phyloP scores from a whole-genome alignment of 257 asterid genomes.

The Phtheirospermum japonicum region DNA sequence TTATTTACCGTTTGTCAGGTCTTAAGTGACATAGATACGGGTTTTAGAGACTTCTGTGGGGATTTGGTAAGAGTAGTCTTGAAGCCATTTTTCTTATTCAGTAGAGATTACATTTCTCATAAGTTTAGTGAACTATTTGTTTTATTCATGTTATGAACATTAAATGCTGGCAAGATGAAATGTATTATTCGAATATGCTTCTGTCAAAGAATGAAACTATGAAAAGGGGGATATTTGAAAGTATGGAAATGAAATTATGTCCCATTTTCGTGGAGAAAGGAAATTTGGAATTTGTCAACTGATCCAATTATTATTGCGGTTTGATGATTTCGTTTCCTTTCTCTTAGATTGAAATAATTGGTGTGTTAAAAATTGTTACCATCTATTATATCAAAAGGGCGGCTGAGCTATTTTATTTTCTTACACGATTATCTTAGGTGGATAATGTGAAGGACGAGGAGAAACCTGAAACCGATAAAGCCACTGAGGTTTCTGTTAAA shows the following conservation, averaged over 20 bases:
- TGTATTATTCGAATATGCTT: not conserved
- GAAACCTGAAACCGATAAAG: conserved; percentile 34
- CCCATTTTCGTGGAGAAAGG: not conserved
- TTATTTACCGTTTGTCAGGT: conserved; percentile 36
- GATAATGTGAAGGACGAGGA: conserved; percentile 50
- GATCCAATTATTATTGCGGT: not conserved
- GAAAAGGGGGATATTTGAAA: not conserved
- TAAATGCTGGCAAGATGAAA: not conserved
- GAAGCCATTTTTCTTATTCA: not conserved
- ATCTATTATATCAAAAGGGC: not conserved
- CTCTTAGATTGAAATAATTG: not conserved
- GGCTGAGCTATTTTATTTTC: not conserved
- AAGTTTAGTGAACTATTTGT: not conserved
- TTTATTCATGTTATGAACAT: not conserved
- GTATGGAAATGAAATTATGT: not conserved
- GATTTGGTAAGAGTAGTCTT: conserved; percentile 36
- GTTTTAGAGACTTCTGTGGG: conserved; percentile 56
- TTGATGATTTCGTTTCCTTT: not conserved
- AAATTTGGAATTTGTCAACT: not conserved
- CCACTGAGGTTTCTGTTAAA: conserved; percentile 33
- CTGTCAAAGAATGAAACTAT: not conserved
- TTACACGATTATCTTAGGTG: conserved; percentile 35
- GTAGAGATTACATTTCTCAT: not conserved
- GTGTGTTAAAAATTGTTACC: conserved; percentile 4
- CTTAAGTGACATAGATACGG: conserved; percentile 42